Conservation (phyloP, 352 stramenopile species). For the Phytopythium delawarense region DNA sequence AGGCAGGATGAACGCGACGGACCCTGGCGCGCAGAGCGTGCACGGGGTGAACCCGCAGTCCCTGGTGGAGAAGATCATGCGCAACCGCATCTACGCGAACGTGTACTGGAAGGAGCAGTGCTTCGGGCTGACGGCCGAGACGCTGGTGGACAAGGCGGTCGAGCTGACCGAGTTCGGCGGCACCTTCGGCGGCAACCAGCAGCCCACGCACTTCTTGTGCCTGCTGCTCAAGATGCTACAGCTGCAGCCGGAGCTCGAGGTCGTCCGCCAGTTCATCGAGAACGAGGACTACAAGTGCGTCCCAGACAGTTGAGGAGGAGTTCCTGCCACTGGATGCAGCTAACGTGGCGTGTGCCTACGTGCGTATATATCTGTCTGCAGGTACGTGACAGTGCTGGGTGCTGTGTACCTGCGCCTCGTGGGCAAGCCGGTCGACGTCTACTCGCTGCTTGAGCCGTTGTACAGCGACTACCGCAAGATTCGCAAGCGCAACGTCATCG, state of each 20-base stretch:
- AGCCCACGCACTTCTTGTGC: constrained; percentile 97
- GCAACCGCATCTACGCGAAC: constrained; percentile 94
- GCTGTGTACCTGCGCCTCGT: constrained; percentile 97
- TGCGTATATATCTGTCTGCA: constrained; percentile 13
- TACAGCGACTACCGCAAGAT: constrained; percentile 97
- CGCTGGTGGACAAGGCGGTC: constrained; percentile 96
- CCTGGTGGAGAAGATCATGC: constrained; percentile 98
- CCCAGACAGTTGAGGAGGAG: background rate
- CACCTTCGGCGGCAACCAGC: constrained; percentile 93
- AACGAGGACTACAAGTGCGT: constrained; percentile 97
- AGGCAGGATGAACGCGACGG: constrained; percentile 83
- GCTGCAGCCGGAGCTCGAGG: constrained; percentile 95
- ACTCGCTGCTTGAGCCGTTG: constrained; percentile 93
- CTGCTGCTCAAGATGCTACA: constrained; percentile 98
- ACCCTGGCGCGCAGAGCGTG: constrained; percentile 86
- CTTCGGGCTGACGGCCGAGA: constrained; percentile 95
- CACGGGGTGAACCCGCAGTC: constrained; percentile 98
- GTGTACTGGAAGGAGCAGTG: constrained; percentile 98
- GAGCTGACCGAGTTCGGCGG: constrained; percentile 92
- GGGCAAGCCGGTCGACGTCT: constrained; percentile 90
- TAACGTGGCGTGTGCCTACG: background rate
- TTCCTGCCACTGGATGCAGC: background rate
- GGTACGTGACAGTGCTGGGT: constrained; percentile 93
- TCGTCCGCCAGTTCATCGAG: constrained; percentile 92
- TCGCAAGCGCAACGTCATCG: constrained; percentile 75